Conservation (phyloP, 2,329 filamentous ascomycete genomes). For the Talaromyces marneffei region DNA sequence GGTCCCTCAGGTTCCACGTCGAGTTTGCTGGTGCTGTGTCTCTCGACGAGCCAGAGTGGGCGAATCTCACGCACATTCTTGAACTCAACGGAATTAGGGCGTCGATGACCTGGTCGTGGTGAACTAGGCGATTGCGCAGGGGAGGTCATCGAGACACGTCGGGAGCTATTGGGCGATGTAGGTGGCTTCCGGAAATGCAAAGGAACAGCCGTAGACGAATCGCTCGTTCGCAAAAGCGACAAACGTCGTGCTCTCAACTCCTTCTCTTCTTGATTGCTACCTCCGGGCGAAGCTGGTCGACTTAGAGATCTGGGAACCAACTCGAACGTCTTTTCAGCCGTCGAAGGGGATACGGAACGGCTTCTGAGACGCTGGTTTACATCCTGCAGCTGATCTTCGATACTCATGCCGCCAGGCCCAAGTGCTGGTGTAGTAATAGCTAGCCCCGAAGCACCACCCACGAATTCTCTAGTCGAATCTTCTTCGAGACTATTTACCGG, state of each 20-base stretch:
- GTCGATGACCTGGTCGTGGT: slow-evolving; percentile 42
- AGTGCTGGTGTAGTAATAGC: slow-evolving; percentile 10
- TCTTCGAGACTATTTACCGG: slow-evolving; percentile 29
- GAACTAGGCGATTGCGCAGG: slow-evolving; percentile 35
- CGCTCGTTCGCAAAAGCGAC: slow-evolving; percentile 26
- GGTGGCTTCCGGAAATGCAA: slow-evolving; percentile 51
- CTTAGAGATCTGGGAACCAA: slow-evolving; percentile 28
- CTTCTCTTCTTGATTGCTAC: slow-evolving; percentile 16
- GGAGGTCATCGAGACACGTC: slow-evolving; percentile 36
- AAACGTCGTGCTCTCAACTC: slow-evolving; percentile 22
- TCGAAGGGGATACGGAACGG: slow-evolving; percentile 31
- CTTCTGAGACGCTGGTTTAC: slow-evolving; percentile 24
- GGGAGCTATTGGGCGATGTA: slow-evolving; percentile 40
- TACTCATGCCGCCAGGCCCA: neutral
- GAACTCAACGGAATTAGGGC: slow-evolving; percentile 49
- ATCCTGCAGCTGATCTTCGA: slow-evolving; percentile 21
- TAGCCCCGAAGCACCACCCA: slow-evolving; percentile 43
- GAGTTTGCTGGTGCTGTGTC: slow-evolving; percentile 42
- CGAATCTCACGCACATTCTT: slow-evolving; percentile 61
- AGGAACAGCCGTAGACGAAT: slow-evolving; percentile 52
- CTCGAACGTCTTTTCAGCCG: slow-evolving; percentile 25
- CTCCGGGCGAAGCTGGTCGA: slow-evolving; percentile 29
- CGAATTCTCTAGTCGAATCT: slow-evolving; percentile 5
- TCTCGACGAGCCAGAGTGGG: slow-evolving; percentile 76
- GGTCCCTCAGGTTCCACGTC: slow-evolving; percentile 37